Percentiles rank a stretch among this genome's conserved stretches.
Evolutionary conservation across 352 stramenopile genomes (phyloP).

Genomic region (Lagenidium giganteum): DNA sequence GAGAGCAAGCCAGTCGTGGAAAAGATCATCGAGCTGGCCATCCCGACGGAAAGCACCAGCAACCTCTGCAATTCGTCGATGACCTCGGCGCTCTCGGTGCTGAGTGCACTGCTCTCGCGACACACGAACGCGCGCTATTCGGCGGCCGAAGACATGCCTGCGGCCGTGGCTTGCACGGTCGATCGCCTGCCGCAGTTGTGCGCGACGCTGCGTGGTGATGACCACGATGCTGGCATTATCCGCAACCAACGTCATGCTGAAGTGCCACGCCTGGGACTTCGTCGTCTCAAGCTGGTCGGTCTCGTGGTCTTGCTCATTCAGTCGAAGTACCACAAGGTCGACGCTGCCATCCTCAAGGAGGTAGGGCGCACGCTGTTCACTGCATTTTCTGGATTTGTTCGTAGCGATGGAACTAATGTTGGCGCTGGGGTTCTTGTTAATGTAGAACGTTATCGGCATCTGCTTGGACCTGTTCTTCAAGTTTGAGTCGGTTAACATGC

Average conservation of each 20-base stretch:
- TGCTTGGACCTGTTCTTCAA: conserved; percentile 77
- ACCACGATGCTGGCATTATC: conserved; percentile 42
- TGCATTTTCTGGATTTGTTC: conserved; percentile 1
- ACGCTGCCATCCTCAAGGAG: conserved; percentile 49
- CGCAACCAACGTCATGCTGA: conserved; percentile 57
- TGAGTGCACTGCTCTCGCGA: conserved; percentile 58
- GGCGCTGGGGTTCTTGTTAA: too few relatives aligned
- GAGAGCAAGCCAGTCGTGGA: conserved; percentile 54
- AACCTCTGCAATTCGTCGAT: conserved; percentile 43
- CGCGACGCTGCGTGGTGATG: conserved; percentile 37
- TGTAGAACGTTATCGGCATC: conserved; percentile 52
- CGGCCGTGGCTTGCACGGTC: conserved; percentile 33
- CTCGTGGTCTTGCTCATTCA: conserved; percentile 64
- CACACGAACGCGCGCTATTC: conserved; percentile 67
- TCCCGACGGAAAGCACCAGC: conserved; percentile 24
- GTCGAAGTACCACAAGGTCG: conserved; percentile 68
- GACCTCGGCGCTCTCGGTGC: conserved; percentile 55
- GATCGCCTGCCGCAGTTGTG: conserved; percentile 48
- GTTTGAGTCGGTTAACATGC: conserved; percentile 78
- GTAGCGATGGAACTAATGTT: too few relatives aligned
- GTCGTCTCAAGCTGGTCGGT: conserved; percentile 63
- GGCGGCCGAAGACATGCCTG: conserved; percentile 46
- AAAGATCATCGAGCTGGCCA: conserved; percentile 37
- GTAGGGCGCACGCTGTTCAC: conserved; percentile 7
- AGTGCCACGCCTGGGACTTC: conserved; percentile 52